Conservation (phyloP, 2,329 filamentous ascomycete genomes). For the Dothiorella sarmentorum region DNA sequence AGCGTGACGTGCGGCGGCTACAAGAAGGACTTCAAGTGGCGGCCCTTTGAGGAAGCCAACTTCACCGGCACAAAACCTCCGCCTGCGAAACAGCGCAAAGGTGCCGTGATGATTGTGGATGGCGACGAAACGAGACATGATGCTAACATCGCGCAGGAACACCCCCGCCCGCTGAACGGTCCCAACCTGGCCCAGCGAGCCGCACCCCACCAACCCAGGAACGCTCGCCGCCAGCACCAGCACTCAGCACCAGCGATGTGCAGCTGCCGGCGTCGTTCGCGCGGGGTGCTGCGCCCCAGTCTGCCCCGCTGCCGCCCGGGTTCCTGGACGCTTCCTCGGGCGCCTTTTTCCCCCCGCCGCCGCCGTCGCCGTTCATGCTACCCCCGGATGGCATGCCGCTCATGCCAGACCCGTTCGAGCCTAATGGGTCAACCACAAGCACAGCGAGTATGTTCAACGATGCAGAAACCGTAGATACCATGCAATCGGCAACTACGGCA, state of each 20-base stretch:
- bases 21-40: slow-evolving; percentile 74
- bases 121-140: neutral
- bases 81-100: slow-evolving; percentile 16
- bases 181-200: neutral
- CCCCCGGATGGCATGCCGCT: slow-evolving; percentile 29
- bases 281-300: neutral
- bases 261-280: neutral
- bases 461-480: slow-evolving; percentile 29
- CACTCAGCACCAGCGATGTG: slow-evolving; percentile 13
- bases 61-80: slow-evolving; percentile 44
- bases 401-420: slow-evolving; percentile 30
- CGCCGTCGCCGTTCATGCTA: slow-evolving; percentile 26
- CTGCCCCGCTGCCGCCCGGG: neutral
- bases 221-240: neutral
- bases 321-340: slow-evolving; percentile 15
- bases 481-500: slow-evolving; percentile 28
- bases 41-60: slow-evolving; percentile 63
- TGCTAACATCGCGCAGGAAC: slow-evolving; percentile 20
- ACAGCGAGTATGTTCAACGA: slow-evolving; percentile 39
- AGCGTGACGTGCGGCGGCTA: slow-evolving; percentile 67
- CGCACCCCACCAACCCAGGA: slow-evolving; percentile 9
- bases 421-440: slow-evolving; percentile 30
- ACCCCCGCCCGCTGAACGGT: slow-evolving; percentile 12
- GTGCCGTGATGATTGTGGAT: neutral
- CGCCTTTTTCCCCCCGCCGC: slow-evolving; percentile 15